Evolutionary conservation across 164 flowering plant species (phyloP).

Genomic region (Warburgia ugandensis): DNA sequence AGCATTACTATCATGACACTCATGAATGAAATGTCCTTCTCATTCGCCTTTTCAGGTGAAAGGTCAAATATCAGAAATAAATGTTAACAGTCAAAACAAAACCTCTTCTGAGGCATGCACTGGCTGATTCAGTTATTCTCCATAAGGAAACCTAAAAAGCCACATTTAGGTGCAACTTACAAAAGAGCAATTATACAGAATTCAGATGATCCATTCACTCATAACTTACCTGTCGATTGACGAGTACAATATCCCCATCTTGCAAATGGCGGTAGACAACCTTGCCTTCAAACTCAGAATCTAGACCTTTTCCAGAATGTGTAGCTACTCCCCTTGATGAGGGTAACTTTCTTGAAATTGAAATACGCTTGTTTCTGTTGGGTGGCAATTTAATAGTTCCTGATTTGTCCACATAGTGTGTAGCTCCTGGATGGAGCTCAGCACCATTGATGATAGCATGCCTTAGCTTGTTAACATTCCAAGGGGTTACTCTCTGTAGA

Average conservation of each 20-base stretch:
- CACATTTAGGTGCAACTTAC: no score
- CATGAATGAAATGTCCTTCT: no score
- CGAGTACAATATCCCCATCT: conserved; percentile 95
- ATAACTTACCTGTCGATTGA: conserved; percentile 75
- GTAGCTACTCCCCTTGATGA: conserved; percentile 67
- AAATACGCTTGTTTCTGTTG: conserved; percentile 32
- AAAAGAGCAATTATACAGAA: no score
- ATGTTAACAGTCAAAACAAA: no score
- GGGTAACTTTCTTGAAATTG: conserved; percentile 63
- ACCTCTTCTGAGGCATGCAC: no score
- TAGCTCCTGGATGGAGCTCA: conserved; percentile 89
- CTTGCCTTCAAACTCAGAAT: conserved; percentile 67
- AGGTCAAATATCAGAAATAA: no score
- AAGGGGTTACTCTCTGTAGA: conserved; percentile 83
- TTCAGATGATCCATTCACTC: no score
- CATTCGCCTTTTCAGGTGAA: no score
- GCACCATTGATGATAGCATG: conserved; percentile 76
- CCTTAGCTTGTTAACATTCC: conserved; percentile 73
- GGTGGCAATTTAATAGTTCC: conserved; percentile 25
- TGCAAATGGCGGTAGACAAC: conserved; percentile 73
- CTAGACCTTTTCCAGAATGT: conserved; percentile 41
- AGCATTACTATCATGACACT: no score
- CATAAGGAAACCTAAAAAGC: no score
- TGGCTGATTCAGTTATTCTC: no score
- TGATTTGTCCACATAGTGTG: conserved; percentile 50